Base-by-base conservation (phyloP, 768 basidiomycete genomes). In the Hygrophoropsis aurantiaca region DNA sequence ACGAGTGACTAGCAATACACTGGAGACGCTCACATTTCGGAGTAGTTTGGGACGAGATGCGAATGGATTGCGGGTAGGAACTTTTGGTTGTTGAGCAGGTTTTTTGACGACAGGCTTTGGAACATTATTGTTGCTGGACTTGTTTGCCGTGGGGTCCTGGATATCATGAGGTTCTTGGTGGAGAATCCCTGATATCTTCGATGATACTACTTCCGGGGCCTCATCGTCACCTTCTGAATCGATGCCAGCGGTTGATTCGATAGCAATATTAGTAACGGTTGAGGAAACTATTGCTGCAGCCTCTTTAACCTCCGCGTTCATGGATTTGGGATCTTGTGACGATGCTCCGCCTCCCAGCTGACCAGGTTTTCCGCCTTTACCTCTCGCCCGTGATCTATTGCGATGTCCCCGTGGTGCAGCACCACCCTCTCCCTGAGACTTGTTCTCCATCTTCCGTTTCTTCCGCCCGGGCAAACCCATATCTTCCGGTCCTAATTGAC, bases 41-140 rank as follows among this genome's bases (percentile, higher is more conserved):
- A 97, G 69, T 16, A 97, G 74, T 13, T 82, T 82, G 6, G 87
- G 78, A 16, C 85, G 77, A 20, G 80, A 71, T 30, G 74, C 77
- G 55, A 90, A 91, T 1, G 82, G 82, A 65, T 86, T 89, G 40
- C 66, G 73, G 5, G 75, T 72, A 10, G 73, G 74, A 49, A 66
- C 73, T 57, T 71, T 79, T 0, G 82, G 83, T 52, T 77, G 74
- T 46, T 59, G 50, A 15, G 65, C 51, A 20, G 40, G 38, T 46
- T 53, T 55, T 34, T 40, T 7, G 52, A 43, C 35, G 18, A 37
- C 10, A 16, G 16, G 11, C 35, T 18, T 33, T 45, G 15, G 44
- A 35, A 20, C n/a, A 23, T 23, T 23, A 32, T 21, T 26, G 24
- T 32, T 30, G 27, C 6, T 30, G 27, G 27, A 13, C 27, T 30